Evolutionary conservation across 179 eudicot species (phyloP), one percentile per base, ranked within the genome.

Genomic region (Spergularia azorica): DNA sequence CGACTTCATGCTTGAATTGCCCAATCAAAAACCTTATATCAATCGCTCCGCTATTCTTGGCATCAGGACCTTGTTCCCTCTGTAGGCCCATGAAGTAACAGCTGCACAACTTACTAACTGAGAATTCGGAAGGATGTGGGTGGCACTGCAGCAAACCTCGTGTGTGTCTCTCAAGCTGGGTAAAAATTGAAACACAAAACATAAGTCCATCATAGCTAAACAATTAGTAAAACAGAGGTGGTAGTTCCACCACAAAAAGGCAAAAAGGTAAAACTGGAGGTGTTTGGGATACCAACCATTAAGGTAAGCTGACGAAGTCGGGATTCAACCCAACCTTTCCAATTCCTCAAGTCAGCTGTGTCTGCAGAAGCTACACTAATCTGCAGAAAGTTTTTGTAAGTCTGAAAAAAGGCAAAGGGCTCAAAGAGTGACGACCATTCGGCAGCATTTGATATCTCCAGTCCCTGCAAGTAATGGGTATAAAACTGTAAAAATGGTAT

Each of bases 311-410:
- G 90, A 72, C 95, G 88, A 50, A 92, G 80, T 72, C 97, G 89
- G 60, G 97, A 92, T 86, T 90, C 93, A 43, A 90, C 97, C 97
- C 97, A 92, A 39, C 97, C 97, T 83, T 73, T 90, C 97, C 97
- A 92, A 43, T 87, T 81, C 16, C 87, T 84, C 76, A 92, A 79
- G 81, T 92, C 95, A 76, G 84, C 90, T 69, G 80, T 81, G 82
- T 92, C 91, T 71, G 88, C 86, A 18, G 97, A 91, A 65, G 84
- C 73, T 15, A 92, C 84, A 80, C 87, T 90, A 67, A 92, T 87
- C 81, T 90, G 95, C 83, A 92, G 72, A 82, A 86, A 92, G 72
- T 92, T 89, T 68, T 92, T 92, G 78, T 90, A 89, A 59, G 86
- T 70, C 76, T 91, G 89, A 16, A 89, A 91, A 83, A 91, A 91